These are phyloP conservation scores for Cucumis sativus DNA, from an alignment of 306 rosid species.

Conservation along the genomic window DNA sequence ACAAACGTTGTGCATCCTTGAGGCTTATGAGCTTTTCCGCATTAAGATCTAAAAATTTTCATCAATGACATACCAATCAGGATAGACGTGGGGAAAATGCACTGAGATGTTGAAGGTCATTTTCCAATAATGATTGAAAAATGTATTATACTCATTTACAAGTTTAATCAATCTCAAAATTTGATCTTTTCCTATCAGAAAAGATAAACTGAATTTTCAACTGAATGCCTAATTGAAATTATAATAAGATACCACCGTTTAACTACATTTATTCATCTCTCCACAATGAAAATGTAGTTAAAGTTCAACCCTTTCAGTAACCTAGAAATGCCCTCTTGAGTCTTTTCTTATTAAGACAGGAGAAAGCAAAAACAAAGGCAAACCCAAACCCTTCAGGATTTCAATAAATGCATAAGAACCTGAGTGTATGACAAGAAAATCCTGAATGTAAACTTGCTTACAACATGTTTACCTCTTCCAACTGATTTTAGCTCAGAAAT, in stretches of 20 bases:
- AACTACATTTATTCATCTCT: background rate
- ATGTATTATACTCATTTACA: background rate
- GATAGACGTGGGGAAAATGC: background rate
- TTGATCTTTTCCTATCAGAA: background rate
- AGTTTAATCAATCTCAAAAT: background rate
- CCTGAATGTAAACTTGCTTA: background rate
- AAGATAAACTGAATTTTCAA: background rate
- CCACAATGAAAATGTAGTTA: background rate
- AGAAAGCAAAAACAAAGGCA: background rate
- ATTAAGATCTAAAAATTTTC: constrained; percentile 41
- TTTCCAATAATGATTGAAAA: background rate
- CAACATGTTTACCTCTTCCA: constrained; percentile 58
- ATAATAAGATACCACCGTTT: background rate
- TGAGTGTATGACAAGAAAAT: background rate
- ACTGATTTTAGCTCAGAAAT: constrained; percentile 66
- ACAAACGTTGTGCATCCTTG: constrained; percentile 50
- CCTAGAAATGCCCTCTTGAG: background rate
- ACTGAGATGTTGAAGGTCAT: background rate
- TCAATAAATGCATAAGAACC: background rate
- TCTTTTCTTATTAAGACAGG: background rate
- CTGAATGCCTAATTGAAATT: background rate
- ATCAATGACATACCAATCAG: background rate
- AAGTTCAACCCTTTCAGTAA: background rate
- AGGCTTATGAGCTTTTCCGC: constrained; percentile 58
- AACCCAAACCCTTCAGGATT: background rate